Percentiles rank a stretch among this genome's conserved stretches.
Evolutionary conservation across 2,329 filamentous ascomycete genomes (phyloP).

Genomic region (Endocalyx cinctus): DNA sequence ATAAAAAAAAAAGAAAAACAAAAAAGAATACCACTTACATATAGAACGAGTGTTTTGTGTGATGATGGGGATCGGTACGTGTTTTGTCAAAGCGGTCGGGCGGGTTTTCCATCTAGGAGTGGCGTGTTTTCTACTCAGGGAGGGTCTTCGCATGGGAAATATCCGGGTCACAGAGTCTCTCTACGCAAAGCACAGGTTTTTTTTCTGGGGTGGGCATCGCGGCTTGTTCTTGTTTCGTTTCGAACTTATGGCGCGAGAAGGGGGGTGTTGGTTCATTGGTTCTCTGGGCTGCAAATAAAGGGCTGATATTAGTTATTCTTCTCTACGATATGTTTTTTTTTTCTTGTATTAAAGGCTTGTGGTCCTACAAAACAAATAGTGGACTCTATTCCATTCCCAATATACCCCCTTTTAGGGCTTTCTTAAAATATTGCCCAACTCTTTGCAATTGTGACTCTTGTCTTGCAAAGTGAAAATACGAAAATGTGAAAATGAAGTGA

Average conservation of each 20-base stretch:
- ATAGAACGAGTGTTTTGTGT: conserved; percentile 45
- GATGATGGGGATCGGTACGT: conserved; percentile 31
- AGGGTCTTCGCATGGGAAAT: conserved; percentile 19
- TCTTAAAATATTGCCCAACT: too few species aligned
- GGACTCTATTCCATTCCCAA: too few species aligned
- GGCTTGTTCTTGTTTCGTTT: conserved; percentile 25
- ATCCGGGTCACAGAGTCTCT: conserved; percentile 21
- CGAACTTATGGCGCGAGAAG: conserved; percentile 21
- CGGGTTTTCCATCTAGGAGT: conserved; percentile 19
- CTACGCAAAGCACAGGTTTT: conserved; percentile 24
- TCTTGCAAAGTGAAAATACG: too few species aligned
- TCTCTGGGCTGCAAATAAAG: conserved; percentile 28
- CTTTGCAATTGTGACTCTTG: too few species aligned
- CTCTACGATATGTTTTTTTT: neutral
- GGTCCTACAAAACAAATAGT: too few species aligned
- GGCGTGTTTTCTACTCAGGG: conserved; percentile 12
- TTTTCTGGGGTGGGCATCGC: conserved; percentile 22
- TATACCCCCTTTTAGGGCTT: too few species aligned
- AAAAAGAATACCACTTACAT: conserved; percentile 43
- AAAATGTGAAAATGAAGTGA: too few species aligned
- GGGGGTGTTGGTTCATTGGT: conserved; percentile 33
- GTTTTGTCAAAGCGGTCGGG: conserved; percentile 33
- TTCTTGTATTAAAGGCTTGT: too few species aligned
- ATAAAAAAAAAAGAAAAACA: conserved; percentile 23
- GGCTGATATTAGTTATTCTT: conserved; percentile 26